Evolutionary conservation across 1,284 basidiomycete species (phyloP), one percentile per base, ranked within the genome.

Genomic region (Neonothopanus nambi): DNA sequence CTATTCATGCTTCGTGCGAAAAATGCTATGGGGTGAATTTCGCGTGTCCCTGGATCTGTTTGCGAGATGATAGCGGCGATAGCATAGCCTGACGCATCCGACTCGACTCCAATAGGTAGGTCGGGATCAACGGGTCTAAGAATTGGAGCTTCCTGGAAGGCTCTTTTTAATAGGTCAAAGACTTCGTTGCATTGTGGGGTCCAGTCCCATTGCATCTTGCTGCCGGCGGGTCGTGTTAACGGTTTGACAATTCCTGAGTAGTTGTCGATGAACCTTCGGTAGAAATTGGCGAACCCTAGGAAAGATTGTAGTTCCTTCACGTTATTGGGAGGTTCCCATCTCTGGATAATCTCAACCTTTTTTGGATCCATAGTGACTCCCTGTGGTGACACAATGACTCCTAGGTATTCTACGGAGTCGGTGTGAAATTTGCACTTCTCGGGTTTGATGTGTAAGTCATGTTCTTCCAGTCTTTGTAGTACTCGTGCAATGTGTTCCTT

Each of bases 211-310:
- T 12, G 0, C 18, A 2, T 21, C 6, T 52, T 54, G 17, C 65
- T 67, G 20, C 54, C 58, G 11, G 52, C 47, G 4, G 61, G 46
- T n/a, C 38, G 23, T 15, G 37, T 45, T 1, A 75, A 44, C 1
- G 69, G 68, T 2, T n/a, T 17, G 2, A 62, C 59, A 21, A 69
- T 63, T 8, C 56, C 33, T 0, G 69, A 61, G 55, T 61, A 75
- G 21, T 60, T 49, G 15, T 57, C 36, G 26, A 75, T 67, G 55
- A 74, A 75, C n/a, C 63, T 52, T 0, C 66, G 51, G 50, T 74
- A 75, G 56, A 67, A 72, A 58, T 67, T 69, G 9, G 61, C 61
- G 37, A 75, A 66, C 11, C 72, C 72, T 2, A 75, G 48, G 60
- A 76, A 74, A 1, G 43, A 33, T 51, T 67, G 65, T 18, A 68